Evolutionary conservation across 345 rosid genomes (phyloP), one percentile per base, ranked within the genome.

Genomic region (thale cress (Arabidopsis thaliana)): DNA sequence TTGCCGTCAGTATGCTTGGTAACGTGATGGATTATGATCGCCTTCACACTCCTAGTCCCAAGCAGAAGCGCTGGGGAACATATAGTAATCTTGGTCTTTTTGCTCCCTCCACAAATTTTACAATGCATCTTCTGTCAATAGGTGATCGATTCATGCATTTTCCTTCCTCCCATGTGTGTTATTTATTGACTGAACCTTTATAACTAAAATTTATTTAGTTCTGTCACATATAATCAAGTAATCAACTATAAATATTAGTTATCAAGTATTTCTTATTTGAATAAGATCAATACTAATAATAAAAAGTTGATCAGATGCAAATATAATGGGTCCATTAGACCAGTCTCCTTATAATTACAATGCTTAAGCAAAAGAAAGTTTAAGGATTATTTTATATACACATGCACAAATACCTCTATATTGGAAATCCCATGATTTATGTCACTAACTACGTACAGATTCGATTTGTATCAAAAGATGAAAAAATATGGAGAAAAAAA

Each of bases 401-500:
- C 41, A 64, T 51, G 55, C 62, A 59, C 40, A 63, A 20, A 51
- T 42, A 40, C 61, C 52, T 28, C 53, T 41, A 64, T 41, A 33
- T 30, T 7, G 53, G 44, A 41, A 44, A 64, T 12, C 13, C n/a
- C 71, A 64, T 64, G 57, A 55, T 55, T 65, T 72, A 63, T 28
- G 69, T 73, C 78, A 45, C 65, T 64, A 63, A 30, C 58, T 59
- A 36, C 22, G 14, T 55, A 3, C 20, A 45, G 65, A 73, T 64
- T 55, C 12, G 49, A 65, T 42, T 65, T 51, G 25, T 34, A 52
- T 63, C 55, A 53, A 73, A 80, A 82, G 75, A 53, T n/a, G 81
- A 50, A 61, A 68, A 74, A 65, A 44, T 65, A 51, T 48, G 24
- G 8, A 25, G 11, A 14, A 42, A 45, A 14, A 45, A 45, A 44